Base-by-base conservation (phyloP, 139 green algal species). In the Closterium sp. region DNA sequence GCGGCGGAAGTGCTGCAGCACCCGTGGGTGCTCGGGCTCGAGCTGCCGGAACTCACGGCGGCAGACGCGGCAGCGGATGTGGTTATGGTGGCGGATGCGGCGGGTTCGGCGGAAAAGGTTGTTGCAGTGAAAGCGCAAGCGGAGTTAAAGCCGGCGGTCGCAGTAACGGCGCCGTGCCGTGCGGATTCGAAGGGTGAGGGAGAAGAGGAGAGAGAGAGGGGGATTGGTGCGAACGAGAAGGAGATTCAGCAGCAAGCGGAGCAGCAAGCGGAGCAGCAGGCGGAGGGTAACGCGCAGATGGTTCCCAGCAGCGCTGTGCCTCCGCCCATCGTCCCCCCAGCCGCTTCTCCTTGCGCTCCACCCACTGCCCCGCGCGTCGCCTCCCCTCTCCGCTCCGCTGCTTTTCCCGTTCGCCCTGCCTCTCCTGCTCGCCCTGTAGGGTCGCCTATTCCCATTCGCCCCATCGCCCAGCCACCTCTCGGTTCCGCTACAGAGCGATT, bases 1-100 rank as follows among this genome's bases (percentile, higher is more conserved):
- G 87, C 87, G 24, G 28, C 29, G 28, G 87, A 89, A 19, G 87
- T 62, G 32, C 87, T 89, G 31, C 31, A 89, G 87, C 87, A 89
- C 32, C 87, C 87, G 31, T 89, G 87, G 87, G 29, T 89, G 85
- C 62, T 79, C 17, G 62, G 62, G 17, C 62, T 79, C 62, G 62
- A 79, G 17, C 17, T 79, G 62, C 13, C 62, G 62, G 62, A 79
- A 27, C 62, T 27, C 17, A 79, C 62, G 62, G 62, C 62, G 62
- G 62, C 0, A 79, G 62, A 79, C 27, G 62, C 17, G 62, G 62
- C 17, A 4, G 13, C 62, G 17, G 62, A 22, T 27, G 62, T 79
- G 17, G 32, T 3, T 38, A 50, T 50, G 38, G 11, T 9, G 38
- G 62, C 62, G 17, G 62, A 24, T 4, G 11, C 62, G 2, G 62